Base-by-base conservation (phyloP, 495 filamentous ascomycete species). In the Neurospora sp. region DNA sequence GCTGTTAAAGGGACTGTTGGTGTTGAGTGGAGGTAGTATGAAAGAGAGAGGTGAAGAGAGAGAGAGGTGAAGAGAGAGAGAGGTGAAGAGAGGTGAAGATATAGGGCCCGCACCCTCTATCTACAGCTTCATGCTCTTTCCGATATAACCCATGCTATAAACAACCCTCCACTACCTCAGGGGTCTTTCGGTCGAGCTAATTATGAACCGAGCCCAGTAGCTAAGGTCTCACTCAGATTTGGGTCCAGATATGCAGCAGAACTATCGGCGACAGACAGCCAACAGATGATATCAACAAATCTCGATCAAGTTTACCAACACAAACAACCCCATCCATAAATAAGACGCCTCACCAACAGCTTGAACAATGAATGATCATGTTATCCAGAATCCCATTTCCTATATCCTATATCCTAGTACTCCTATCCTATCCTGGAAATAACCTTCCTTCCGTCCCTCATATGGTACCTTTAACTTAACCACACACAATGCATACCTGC, bases 1-100 rank as follows among this genome's bases (percentile, higher is more conserved):
- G 87, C 88, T 68, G 90, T 91, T n/a, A 87, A 86, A 77, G 90
- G 87, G 5, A 72, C 65, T 1, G 78, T 77, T 38, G 71, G 35
- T n/a, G 12, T 68, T 8, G 44, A 38, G 35, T 59, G 14, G 27
- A 71, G 53, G 42, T 39, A 20, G 16, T 45, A 5, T 4, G 14
- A 45, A 14, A 35, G 16, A 17, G 20, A 39, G 9, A 48, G 27
- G 40, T 41, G 40, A 41, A 41, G 40, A 16, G 14, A 16, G 10
- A 41, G 40, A 16, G 14, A 16, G 10, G 38, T 39, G 7, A 9
- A 39, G 8, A 9, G 38, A 39, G 38, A 40, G 39, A 40, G 39
- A 40, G 39, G 39, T n/a, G 41, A 44, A 44, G 3, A 45, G 42
- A 7, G 2, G 8, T 45, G 3, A 9, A 45, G 17, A n/a, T 4